Base-by-base conservation (phyloP, 2,329 filamentous ascomycete species). In the Graphilbum ipis-grandicollis region DNA sequence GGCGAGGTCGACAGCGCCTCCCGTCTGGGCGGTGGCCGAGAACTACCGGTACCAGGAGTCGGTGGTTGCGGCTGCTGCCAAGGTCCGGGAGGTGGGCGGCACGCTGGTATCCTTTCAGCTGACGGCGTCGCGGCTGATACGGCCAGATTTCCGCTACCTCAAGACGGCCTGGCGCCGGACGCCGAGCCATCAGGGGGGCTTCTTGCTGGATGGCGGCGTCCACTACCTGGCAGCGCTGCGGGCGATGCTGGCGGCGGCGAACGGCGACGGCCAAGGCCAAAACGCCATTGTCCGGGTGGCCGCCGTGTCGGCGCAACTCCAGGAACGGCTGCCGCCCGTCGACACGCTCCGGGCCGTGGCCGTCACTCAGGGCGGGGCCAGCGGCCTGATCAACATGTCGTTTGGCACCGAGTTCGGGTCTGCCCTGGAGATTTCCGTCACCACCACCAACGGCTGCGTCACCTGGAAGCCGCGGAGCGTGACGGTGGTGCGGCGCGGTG, bases 141-240 rank as follows among this genome's bases (percentile, higher is more conserved):
- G 55, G 38, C 50, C 45, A 12, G 52, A 51, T 30, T 56, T 60
- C 47, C 62, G 63, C 50, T 71, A 63, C 49, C 64, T 37, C 22
- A 57, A 63, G 34, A 71, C 67, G 3, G 44, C 56, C 19, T 71
- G 54, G 81, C 71, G 81, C 38, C 77, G 76, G 52, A 65, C 58
- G 38, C 79, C 80, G 1, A 62, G 68, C 36, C 70, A 82, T 50
- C 79, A 84, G 54, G 81, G 80, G 38, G 80, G 81, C 0, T 85
- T 84, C 50, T 52, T 85, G 38, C 67, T 86, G 2, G 80, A 86
- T 48, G 78, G 71, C 13, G 80, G 81, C 31, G 77, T 86, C 19
- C 81, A 86, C 53, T 75, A 71, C 41, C 60, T 75, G 7, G 79
- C 79, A 8, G 73, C 57, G 0, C 62, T 76, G 35, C 61, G 79